Evolutionary conservation across 2,329 filamentous ascomycete genomes (phyloP).

Genomic region (Cryoendolithus antarcticus): DNA sequence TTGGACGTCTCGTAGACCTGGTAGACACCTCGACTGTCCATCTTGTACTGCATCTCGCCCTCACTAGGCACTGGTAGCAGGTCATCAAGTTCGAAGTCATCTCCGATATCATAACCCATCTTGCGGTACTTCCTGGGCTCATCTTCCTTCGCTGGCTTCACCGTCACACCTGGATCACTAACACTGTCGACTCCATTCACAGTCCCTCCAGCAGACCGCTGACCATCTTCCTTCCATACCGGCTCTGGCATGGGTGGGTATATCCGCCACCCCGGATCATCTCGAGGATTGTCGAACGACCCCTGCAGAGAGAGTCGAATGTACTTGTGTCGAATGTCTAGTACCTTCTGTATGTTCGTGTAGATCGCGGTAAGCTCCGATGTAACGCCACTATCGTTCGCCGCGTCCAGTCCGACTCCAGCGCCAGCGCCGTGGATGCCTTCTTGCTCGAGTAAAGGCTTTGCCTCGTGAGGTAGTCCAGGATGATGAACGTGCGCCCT

Average conservation of each 20-base stretch:
- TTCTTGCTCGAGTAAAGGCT: slow-evolving; percentile 41
- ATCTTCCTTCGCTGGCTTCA: slow-evolving; percentile 14
- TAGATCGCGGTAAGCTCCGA: slow-evolving; percentile 78
- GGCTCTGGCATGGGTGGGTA: slow-evolving; percentile 88
- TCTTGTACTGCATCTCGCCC: slow-evolving; percentile 59
- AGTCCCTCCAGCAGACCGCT: slow-evolving; percentile 11
- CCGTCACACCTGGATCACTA: slow-evolving; percentile 20
- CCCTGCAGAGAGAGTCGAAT: slow-evolving; percentile 74
- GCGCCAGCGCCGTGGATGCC: slow-evolving; percentile 47
- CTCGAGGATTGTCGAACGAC: slow-evolving; percentile 74
- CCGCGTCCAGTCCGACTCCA: slow-evolving; percentile 50
- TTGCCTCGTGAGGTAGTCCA: slow-evolving; percentile 42
- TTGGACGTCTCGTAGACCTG: slow-evolving; percentile 71
- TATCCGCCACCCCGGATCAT: slow-evolving; percentile 70
- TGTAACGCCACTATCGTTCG: slow-evolving; percentile 67
- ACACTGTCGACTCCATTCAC: slow-evolving; percentile 17
- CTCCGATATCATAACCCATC: slow-evolving; percentile 78
- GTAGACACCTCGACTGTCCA: slow-evolving; percentile 79
- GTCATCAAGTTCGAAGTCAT: slow-evolving; percentile 79
- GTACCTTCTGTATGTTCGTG: slow-evolving; percentile 76
- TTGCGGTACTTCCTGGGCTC: slow-evolving; percentile 52
- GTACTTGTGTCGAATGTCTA: slow-evolving; percentile 81
- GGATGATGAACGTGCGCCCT: slow-evolving; percentile 40
- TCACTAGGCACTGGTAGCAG: slow-evolving; percentile 58
- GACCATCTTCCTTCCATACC: slow-evolving; percentile 53